Base-by-base conservation (phyloP, 2,329 filamentous ascomycete genomes). In the Sporothrix globosa region DNA sequence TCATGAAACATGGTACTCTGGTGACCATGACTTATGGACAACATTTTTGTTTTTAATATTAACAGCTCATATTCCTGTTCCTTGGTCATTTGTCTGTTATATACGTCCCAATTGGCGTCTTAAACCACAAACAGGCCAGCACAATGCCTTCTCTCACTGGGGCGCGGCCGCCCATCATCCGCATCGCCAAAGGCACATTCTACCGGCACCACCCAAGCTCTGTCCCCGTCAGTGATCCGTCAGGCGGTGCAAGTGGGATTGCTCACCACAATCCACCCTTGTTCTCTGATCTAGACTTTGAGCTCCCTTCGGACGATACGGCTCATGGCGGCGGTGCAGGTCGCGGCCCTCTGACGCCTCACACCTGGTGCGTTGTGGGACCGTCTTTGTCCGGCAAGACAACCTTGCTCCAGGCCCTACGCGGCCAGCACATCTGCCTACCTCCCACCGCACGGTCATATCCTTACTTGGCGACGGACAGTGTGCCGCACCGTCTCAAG, bases 311-410 rank as follows among this genome's bases (percentile, higher is more conserved):
- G 4, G 63, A 61, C 58, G 71, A 72, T 48, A 44, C 34, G 3
- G 34, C 24, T n/a, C 41, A 90, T 5, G 79, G 82, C 52, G 77
- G 63, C 46, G 52, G 68, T 34, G 50, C 24, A 48, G 21, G 53
- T 1, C 69, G 46, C 27, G 78, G 4, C 78, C 67, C 56, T 17
- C 46, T 63, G 50, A 44, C 63, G 41, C 69, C 81, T 17, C 86
- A 91, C 74, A 88, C 92, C 78, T 98, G 94, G 94, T 91, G 92
- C 52, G 84, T 99, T 52, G 84, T 98, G 34, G 93, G 93, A 0
- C 89, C 92, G 0, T 93, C 91, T 0, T 87, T 91, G 1, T 87
- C 90, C 0, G 92, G 92, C 0, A 92, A 95, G 78, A 96, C 93
- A 0, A 91, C 91, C 0, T 90, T 99, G 70, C 84, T 98, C 3